These are phyloP conservation scores for Saccharomycopsis schoenii DNA, from an alignment of 805 yeast species.

Conservation along the genomic window DNA sequence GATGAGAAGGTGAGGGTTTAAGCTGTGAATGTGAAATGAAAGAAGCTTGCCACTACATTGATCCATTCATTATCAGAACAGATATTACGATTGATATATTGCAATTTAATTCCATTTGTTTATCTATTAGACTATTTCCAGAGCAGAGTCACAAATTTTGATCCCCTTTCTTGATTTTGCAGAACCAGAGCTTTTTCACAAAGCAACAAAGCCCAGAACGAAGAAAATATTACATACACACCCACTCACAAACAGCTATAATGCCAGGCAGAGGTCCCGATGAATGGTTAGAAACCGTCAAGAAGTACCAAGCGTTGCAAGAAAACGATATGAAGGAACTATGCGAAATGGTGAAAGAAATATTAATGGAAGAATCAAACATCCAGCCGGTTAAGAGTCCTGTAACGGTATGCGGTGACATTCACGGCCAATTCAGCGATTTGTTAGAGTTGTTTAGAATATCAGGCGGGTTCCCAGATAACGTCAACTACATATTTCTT, in stretches of 20 bases:
- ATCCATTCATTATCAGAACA: background rate
- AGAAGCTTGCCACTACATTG: background rate
- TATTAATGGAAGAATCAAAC: slow-evolving; percentile 91
- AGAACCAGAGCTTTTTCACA: no score
- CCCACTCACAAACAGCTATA: no score
- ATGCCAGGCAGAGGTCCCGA: slow-evolving; percentile 59
- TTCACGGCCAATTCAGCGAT: slow-evolving; percentile 97
- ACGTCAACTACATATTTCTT: slow-evolving; percentile 71
- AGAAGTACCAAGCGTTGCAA: slow-evolving; percentile 77
- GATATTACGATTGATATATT: background rate
- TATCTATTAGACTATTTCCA: no score
- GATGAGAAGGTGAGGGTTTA: no score
- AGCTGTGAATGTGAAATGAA: background rate
- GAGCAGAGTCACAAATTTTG: no score
- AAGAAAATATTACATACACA: no score
- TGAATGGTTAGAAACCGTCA: slow-evolving; percentile 90
- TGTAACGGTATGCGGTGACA: slow-evolving; percentile 94
- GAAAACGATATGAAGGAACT: slow-evolving; percentile 94
- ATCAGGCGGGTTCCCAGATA: slow-evolving; percentile 85
- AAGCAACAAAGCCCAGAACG: no score
- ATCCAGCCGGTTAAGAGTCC: slow-evolving; percentile 91
- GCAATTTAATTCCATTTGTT: background rate
- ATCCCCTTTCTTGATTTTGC: no score
- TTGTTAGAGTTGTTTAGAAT: slow-evolving; percentile 80
- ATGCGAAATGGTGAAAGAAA: slow-evolving; percentile 90